Evolutionary conservation across 2,329 filamentous ascomycete species (phyloP), one percentile per base, ranked within the genome.

Genomic region (Phialophora verrucosa): DNA sequence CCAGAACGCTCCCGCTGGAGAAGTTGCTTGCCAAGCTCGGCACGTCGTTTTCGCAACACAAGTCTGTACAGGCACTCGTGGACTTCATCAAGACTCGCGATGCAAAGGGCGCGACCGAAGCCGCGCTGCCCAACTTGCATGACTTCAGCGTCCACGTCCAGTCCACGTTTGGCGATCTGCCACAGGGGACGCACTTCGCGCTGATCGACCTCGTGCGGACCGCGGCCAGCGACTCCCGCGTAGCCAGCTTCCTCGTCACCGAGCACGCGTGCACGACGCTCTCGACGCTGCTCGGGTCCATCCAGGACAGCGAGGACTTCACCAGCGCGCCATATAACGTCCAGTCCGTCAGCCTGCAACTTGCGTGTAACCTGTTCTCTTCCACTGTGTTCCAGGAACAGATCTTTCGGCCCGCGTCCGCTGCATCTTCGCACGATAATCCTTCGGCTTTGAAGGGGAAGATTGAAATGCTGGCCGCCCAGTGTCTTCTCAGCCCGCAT

Each of bases 11-110:
- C 0, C 93, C 94, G 0, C 81, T 98, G 23, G 87, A 90, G 17
- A 98, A 97, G 74, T 82, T 98, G 2, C 80, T 91, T 51, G 84
- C 85, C 3, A 98, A 96, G 76, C 88, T 98, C 76, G 92, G 91
- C 0, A 73, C 80, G 59, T 70, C 83, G 5, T 67, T 69, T 31
- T 85, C 87, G n/a, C 80, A 85, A 8, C 81, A 89, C 51, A 79
- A 84, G 0, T 83, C 87, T 3, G 82, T 97, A 1, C 78, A 84
- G 49, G 83, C 84, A 1, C 82, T 97, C 25, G 86, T 88, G 56
- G 79, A 83, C 5, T 98, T 96, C 75, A 85, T 97, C 63, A 86
- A 90, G 61, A 79, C 83, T 10, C 87, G 88, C 20, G 68, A 71
- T 8, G 59, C 66, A 5, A 65, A 68, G 44, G 70, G 67, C 12